These are phyloP conservation scores for Candida michaelii DNA, from an alignment of 805 yeast genomes.

Conservation along the genomic window DNA sequence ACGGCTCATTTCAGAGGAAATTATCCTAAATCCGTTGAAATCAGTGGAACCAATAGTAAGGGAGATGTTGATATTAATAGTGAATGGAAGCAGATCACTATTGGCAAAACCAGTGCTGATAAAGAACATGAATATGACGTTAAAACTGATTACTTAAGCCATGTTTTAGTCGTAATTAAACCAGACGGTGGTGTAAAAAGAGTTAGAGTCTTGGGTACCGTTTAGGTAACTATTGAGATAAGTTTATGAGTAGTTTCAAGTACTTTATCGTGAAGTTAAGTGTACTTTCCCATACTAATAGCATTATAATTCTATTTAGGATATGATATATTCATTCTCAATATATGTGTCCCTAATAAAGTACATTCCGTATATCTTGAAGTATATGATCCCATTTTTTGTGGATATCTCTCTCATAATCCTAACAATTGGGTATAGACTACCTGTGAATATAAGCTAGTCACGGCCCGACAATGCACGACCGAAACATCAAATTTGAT, in stretches of 20 bases:
- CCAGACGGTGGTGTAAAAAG: constrained; percentile 98
- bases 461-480: constrained; percentile 1
- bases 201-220: constrained; percentile 73
- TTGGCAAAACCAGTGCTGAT: constrained; percentile 79
- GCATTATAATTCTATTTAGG: not conserved
- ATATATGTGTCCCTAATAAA: not conserved
- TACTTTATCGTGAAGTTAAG: constrained; percentile 8
- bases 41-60: constrained; percentile 56
- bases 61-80: constrained; percentile 44
- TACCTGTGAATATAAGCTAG: constrained; percentile 5
- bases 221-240: no score
- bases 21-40: constrained; percentile 76
- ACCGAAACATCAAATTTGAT: not conserved
- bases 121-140: constrained; percentile 64
- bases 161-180: constrained; percentile 76
- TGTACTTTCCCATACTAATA: no score
- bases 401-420: not conserved
- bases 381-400: not conserved
- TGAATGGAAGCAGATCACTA: constrained; percentile 66
- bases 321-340: not conserved
- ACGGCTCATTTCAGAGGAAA: constrained; percentile 95
- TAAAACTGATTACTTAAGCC: constrained; percentile 47
- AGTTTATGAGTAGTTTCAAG: not conserved
- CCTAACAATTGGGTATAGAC: not conserved
- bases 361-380: not conserved